These are phyloP conservation scores for Aulographum hederae DNA, from an alignment of 2,329 filamentous ascomycete genomes.

Conservation along the genomic window DNA sequence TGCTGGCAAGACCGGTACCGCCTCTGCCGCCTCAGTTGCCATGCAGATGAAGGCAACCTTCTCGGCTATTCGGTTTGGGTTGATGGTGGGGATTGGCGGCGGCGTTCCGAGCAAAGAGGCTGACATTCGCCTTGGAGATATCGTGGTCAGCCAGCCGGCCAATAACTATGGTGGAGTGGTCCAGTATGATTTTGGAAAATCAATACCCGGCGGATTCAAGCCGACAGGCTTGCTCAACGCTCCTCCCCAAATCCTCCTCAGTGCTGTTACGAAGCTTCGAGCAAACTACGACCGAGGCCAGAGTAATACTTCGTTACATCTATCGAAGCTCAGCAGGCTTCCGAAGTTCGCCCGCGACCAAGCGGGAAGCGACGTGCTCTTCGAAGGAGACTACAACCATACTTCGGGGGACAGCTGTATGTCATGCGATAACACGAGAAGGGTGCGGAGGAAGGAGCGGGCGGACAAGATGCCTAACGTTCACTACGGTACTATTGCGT, in stretches of 20 bases:
- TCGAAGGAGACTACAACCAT: constrained; percentile 8
- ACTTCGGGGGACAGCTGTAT: constrained; percentile 3
- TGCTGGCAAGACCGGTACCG: constrained; percentile 7
- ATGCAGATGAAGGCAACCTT: constrained; percentile 8
- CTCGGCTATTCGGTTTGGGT: constrained; percentile 6
- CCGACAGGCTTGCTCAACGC: constrained; percentile 7
- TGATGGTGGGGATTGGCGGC: constrained; percentile 11
- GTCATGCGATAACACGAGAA: constrained; percentile 4
- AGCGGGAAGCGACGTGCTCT: constrained; percentile 6
- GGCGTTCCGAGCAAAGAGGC: constrained; percentile 7
- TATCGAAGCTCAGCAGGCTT: constrained; percentile 2
- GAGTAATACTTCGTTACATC: background rate
- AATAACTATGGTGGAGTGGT: constrained; percentile 8
- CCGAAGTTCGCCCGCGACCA: constrained; percentile 2
- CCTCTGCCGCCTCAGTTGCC: constrained; percentile 8
- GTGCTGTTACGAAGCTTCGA: constrained; percentile 2
- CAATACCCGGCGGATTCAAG: constrained; percentile 4
- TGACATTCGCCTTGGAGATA: constrained; percentile 12
- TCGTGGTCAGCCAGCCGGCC: constrained; percentile 10
- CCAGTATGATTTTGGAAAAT: constrained; percentile 11
- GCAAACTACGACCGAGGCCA: constrained; percentile 1
- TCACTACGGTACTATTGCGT: constrained; percentile 21
- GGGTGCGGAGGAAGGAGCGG: constrained; percentile 4
- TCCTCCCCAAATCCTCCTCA: constrained; percentile 3
- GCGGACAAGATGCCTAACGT: constrained; percentile 10